Base-by-base conservation (phyloP, 352 stramenopile species). In the Pythium biforme region DNA sequence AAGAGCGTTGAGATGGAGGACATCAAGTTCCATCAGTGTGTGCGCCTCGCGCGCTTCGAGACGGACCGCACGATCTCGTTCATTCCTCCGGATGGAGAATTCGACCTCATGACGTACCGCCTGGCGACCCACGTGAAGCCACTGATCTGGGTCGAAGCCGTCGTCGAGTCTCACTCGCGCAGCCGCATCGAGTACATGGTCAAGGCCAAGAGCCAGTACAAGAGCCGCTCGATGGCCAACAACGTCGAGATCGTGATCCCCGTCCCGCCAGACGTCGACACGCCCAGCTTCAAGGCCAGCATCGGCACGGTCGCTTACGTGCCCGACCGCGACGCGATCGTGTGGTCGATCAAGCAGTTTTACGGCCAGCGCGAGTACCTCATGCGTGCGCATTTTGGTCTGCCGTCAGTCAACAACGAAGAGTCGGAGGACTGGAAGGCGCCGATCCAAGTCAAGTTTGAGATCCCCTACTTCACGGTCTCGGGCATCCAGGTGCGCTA, bases 271-370 rank as follows among this genome's bases (percentile, higher is more conserved):
- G 97, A 99, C 81, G 97, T 99, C 3, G 97, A 99, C 73, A 98
- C 92, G 66, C 97, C 98, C 9, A 98, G 89, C 63, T 99, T 99
- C 80, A 99, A 99, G 75, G 93, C 90, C 53, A 97, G 80, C 62
- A 98, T 99, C 57, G 97, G 97, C 26, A 98, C 83, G 23, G 97
- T 99, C 11, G 98, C 95, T 31, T 99, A 99, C 67, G 86, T 99
- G 33, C 97, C 98, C 1, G 97, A 99, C 75, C 96, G 97, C 58
- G 96, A 99, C 76, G 92, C 91, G 40, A 96, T 99, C 34, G 91
- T 99, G 26, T 99, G 98, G 98, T 98, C 81, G 12, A 99, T 99
- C 69, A 99, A 99, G 79, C 96, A 99, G 81, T 99, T 99, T 73
- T 97, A 99, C 69, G 97, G 97, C 15, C 88, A 92, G 55, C 81